phyloP scores from a whole-genome alignment of 2,329 filamentous ascomycete species.

The Cladosporium velox region DNA sequence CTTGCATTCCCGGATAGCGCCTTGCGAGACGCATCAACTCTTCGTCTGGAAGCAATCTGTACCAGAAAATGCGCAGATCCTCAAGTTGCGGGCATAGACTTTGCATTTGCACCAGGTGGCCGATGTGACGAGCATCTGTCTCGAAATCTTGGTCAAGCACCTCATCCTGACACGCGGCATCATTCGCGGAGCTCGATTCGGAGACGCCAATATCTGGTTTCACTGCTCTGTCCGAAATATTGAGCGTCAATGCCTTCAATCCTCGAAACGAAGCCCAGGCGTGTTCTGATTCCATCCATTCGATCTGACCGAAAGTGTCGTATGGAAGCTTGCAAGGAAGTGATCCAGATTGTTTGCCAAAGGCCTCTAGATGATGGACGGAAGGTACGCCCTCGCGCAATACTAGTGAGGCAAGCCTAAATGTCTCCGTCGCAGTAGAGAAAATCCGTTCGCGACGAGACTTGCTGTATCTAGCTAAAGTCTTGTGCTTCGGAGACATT shows the following conservation, averaged over 20 bases:
- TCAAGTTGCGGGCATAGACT: constrained; percentile 19
- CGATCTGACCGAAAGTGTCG: background rate
- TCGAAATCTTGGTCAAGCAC: background rate
- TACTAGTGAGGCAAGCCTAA: background rate
- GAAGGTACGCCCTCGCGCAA: background rate
- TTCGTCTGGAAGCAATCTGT: background rate
- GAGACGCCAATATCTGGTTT: background rate
- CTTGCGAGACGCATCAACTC: background rate
- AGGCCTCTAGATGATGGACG: background rate
- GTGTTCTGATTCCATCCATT: background rate
- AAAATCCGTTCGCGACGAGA: background rate
- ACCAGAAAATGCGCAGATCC: constrained; percentile 21
- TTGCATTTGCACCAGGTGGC: constrained; percentile 7
- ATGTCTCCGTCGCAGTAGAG: background rate
- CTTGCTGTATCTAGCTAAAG: background rate
- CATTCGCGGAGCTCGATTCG: background rate
- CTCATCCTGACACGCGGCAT: background rate
- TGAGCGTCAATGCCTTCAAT: background rate
- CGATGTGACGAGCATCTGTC: background rate
- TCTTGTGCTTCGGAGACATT: background rate
- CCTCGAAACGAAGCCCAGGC: background rate
- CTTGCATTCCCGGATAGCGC: background rate
- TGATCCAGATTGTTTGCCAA: background rate
- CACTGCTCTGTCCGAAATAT: background rate
- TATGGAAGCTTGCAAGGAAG: background rate